Evolutionary conservation across 106 monocot species (phyloP), one percentile per base, ranked within the genome.

Genomic region (Gastrodia elata): DNA sequence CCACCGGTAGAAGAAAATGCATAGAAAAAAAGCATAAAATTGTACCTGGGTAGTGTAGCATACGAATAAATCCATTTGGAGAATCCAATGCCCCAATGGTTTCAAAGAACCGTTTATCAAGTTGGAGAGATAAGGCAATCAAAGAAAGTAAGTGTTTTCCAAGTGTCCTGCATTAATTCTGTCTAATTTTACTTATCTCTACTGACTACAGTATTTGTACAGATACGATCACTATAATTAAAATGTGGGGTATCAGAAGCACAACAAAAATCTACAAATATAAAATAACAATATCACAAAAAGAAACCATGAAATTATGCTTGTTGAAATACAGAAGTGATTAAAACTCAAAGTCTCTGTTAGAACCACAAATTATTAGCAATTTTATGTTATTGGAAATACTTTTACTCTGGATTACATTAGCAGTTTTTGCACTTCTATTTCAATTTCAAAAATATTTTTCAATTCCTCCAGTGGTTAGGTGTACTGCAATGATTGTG

Each of bases 41-140:
- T 28, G 24, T 79, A 92, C 92, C 96, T 74, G 89, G 87, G 74
- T 96, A 96, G 72, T 90, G 92, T 71, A 96, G 38, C 71, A 96
- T 72, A 52, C 86, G 90, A 61, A 96, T 11, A 86, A 86, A 81
- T 79, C 73, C 78, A 77, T 78, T 74, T 64, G 92, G 90, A 48
- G 56, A 15, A 80, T 77, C 3, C 28, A 90, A 49, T 78, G 84
- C 87, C 20, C 87, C 91, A 69, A 84, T 82, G 73, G 77, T 84
- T 75, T 87, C 82, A 65, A 96, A 96, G 80, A 84, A 92, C 20
- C 77, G 65, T 24, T 84, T 90, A 76, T 92, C 89, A 38, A 92
- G 87, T 64, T 96, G 68, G 74, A 96, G 76, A 71, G 92, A 81
- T 68, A 91, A 68, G 56, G 94, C 89, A 80, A 91, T 79, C 75